Conservation (phyloP, 1,284 basidiomycete species). For the Porphyrellus sp. region DNA sequence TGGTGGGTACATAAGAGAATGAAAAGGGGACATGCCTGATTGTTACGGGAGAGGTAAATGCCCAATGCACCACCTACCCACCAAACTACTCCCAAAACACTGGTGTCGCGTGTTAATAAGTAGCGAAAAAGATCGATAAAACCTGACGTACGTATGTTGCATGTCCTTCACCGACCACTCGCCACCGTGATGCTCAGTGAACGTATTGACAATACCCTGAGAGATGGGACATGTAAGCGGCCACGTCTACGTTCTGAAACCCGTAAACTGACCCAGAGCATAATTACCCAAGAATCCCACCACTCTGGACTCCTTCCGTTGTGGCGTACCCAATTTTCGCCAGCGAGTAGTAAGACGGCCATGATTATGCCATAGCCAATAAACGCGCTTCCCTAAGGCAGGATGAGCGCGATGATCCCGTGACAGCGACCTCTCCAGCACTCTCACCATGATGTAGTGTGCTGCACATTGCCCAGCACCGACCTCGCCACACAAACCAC, state of each 20-base stretch:
- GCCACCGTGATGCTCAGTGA: constrained; percentile 85
- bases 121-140: neutral
- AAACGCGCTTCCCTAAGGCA: constrained; percentile 67
- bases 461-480: constrained; percentile 81
- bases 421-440: neutral
- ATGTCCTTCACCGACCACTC: constrained; percentile 89
- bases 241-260: neutral
- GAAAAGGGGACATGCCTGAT: constrained; percentile 47
- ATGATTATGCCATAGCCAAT: constrained; percentile 86
- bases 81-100: constrained; percentile 54
- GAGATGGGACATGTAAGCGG: constrained; percentile 1
- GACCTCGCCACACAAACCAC: constrained; percentile 69
- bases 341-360: constrained; percentile 78
- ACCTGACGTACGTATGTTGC: constrained; percentile 77
- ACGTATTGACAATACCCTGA: constrained; percentile 74
- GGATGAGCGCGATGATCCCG: neutral
- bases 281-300: constrained; percentile 89
- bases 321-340: constrained; percentile 77
- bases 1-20: neutral
- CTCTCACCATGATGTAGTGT: constrained; percentile 82
- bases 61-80: constrained; percentile 90
- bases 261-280: constrained; percentile 67
- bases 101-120: constrained; percentile 17
- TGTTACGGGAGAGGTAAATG: constrained; percentile 81
- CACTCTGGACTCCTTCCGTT: constrained; percentile 81